Evolutionary conservation across 306 rosid genomes (phyloP).

Genomic region (Hippophae rhamnoides): DNA sequence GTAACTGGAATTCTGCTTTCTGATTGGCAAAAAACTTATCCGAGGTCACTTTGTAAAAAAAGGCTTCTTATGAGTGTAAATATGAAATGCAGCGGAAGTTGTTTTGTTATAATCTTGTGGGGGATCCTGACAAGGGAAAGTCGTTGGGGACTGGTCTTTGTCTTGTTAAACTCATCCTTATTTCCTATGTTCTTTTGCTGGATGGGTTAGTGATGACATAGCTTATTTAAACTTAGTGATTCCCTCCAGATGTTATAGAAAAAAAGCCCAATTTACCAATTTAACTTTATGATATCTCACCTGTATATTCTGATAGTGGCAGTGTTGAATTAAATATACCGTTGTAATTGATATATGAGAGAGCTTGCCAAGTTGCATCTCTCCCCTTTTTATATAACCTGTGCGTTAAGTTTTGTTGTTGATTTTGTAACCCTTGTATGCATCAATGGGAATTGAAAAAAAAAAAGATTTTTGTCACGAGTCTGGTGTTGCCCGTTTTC

Average conservation of each 20-base stretch:
- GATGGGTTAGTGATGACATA: slow-evolving; percentile 30
- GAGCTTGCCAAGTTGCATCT: slow-evolving; percentile 6
- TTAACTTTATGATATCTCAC: slow-evolving; percentile 59
- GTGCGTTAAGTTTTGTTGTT: no score
- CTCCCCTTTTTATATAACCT: no score
- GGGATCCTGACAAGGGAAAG: slow-evolving; percentile 35
- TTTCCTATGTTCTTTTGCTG: slow-evolving; percentile 19
- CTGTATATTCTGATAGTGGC: slow-evolving; percentile 51
- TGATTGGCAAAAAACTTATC: slow-evolving; percentile 25
- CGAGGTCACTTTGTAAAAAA: slow-evolving; percentile 19
- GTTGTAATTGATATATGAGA: slow-evolving; percentile 33
- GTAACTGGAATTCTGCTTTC: slow-evolving; percentile 50
- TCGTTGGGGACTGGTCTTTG: slow-evolving; percentile 29
- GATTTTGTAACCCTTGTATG: no score
- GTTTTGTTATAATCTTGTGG: slow-evolving; percentile 30
- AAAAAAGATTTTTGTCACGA: no score
- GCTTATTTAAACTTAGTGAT: slow-evolving; percentile 32
- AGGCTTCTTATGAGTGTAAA: slow-evolving; percentile 45
- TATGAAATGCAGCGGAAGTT: slow-evolving; percentile 45
- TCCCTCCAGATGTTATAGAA: slow-evolving; percentile 38
- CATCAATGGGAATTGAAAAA: no score
- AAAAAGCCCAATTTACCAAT: slow-evolving; percentile 23
- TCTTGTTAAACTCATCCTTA: slow-evolving; percentile 5
- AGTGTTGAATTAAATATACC: slow-evolving; percentile 31
- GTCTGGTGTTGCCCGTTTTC: no score